Conservation (phyloP, 2,329 filamentous ascomycete species). For the Penicillium sp. region DNA sequence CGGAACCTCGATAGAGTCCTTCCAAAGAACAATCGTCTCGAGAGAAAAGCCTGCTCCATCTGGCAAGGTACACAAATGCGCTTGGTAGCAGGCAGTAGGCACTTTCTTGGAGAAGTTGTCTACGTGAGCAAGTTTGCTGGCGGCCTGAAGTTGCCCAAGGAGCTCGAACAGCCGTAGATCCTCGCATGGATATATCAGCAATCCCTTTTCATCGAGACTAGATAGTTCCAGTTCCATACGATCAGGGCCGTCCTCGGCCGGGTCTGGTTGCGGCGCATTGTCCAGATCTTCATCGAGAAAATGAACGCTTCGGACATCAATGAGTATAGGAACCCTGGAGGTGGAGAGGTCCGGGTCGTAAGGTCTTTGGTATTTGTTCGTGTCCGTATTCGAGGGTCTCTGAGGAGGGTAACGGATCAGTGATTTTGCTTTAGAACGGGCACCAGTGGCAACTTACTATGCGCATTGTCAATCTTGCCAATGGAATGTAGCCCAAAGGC, state of each 20-base stretch:
- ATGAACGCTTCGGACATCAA: conserved; percentile 10
- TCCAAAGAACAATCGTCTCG: conserved; percentile 35
- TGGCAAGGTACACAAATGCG: conserved; percentile 16
- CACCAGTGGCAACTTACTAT: conserved; percentile 27
- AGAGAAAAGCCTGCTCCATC: conserved; percentile 24
- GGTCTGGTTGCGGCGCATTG: not conserved
- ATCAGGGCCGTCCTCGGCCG: conserved; percentile 7
- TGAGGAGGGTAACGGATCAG: conserved; percentile 10
- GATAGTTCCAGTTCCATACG: conserved; percentile 20
- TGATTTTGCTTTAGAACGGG: not conserved
- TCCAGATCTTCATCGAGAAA: not conserved
- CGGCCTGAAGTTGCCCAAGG: conserved; percentile 23
- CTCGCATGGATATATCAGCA: conserved; percentile 19
- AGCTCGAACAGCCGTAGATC: conserved; percentile 17
- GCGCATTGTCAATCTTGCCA: conserved; percentile 28
- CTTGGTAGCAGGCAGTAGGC: conserved; percentile 32
- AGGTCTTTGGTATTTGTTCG: not conserved
- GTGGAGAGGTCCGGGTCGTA: not conserved
- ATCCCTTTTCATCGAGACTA: conserved; percentile 10
- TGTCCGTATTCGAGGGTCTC: conserved; percentile 13
- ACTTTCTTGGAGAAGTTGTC: conserved; percentile 24
- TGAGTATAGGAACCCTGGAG: conserved; percentile 18
- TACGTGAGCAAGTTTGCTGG: conserved; percentile 18
- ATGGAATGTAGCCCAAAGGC: conserved; percentile 32
- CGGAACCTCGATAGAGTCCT: conserved; percentile 29